Evolutionary conservation across 139 green algal genomes (phyloP).

Genomic region (Picochlorum sp.): DNA sequence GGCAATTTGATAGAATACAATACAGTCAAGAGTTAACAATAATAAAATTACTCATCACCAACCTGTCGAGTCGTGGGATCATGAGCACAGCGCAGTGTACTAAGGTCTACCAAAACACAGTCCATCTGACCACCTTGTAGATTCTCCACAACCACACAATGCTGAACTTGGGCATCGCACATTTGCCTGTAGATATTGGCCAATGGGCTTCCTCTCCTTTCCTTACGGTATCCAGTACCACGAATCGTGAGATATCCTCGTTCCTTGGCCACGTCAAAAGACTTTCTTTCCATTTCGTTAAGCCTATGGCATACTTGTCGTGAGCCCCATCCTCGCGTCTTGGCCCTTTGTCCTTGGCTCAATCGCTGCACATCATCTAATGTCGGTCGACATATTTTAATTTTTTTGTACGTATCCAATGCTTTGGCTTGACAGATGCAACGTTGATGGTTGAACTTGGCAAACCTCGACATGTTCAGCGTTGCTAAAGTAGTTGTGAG

Average conservation of each 20-base stretch:
- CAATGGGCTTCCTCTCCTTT: conserved; percentile 50
- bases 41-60: no score
- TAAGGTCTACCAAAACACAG: conserved; percentile 43
- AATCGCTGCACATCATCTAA: conserved; percentile 60
- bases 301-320: conserved; percentile 48
- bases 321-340: conserved; percentile 39
- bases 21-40: no score
- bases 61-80: no score
- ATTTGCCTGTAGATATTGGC: conserved; percentile 54
- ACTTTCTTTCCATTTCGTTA: conserved; percentile 42
- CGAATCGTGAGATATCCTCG: conserved; percentile 43
- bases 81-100: no score
- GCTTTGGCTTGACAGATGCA: no score
- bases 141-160: conserved; percentile 51
- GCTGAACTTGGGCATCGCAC: conserved; percentile 37
- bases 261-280: conserved; percentile 49
- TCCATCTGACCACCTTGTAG: conserved; percentile 34
- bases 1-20: no score
- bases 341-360: conserved; percentile 24
- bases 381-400: conserved; percentile 12
- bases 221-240: conserved; percentile 50
- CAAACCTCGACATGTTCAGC: no score
- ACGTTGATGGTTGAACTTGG: no score
- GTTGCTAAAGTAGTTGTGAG: no score
- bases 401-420: no score